These are phyloP conservation scores for Crepidotus sp. DNA, from an alignment of 1,284 basidiomycete genomes.

Conservation along the genomic window DNA sequence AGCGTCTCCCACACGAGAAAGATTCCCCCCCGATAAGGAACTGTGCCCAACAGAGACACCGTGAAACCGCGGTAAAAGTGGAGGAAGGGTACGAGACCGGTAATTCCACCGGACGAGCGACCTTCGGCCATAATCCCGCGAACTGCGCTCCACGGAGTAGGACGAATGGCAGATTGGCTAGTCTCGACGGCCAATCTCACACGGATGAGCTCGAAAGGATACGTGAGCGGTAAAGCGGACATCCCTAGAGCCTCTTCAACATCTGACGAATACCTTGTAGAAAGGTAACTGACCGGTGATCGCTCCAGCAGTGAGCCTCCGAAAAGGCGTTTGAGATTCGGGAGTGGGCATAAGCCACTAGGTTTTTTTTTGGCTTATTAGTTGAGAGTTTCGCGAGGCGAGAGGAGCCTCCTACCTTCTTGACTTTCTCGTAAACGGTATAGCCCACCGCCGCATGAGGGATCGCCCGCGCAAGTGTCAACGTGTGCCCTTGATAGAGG, in stretches of 20 bases:
- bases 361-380: constrained; percentile 48
- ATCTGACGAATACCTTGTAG: constrained; percentile 1
- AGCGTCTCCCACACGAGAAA: constrained; percentile 91
- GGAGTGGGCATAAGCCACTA: constrained; percentile 79
- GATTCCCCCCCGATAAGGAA: constrained; percentile 94
- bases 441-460: constrained; percentile 98
- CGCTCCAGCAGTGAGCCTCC: constrained; percentile 86
- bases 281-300: constrained; percentile 56
- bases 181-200: constrained; percentile 94
- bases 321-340: constrained; percentile 67
- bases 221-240: constrained; percentile 84
- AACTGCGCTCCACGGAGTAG: constrained; percentile 29
- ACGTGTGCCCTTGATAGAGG: constrained; percentile 92
- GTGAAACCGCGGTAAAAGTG: constrained; percentile 97
- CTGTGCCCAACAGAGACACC: constrained; percentile 71
- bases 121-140: constrained; percentile 17
- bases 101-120: constrained; percentile 15
- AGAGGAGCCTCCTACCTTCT: constrained; percentile 37
- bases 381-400: constrained; percentile 3
- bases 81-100: constrained; percentile 46
- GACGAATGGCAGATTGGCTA: constrained; percentile 21
- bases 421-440: constrained; percentile 91
- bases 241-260: constrained; percentile 49
- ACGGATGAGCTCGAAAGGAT: constrained; percentile 91
- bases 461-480: constrained; percentile 79